These are phyloP conservation scores for Nyssa sinensis DNA, from an alignment of 148 eudicot genomes.

Conservation along the genomic window DNA sequence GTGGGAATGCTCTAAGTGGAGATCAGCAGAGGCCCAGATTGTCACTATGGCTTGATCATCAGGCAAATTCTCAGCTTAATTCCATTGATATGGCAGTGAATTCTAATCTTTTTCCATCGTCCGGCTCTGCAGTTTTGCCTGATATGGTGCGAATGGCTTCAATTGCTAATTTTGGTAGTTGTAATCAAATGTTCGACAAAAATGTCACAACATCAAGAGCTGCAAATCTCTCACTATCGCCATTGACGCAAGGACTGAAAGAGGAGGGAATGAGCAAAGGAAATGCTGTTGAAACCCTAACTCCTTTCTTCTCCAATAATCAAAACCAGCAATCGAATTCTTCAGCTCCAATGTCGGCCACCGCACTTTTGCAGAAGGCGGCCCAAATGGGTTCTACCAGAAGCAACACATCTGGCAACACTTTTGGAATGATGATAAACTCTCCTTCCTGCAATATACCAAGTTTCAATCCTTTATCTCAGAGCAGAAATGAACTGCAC, in stretches of 20 bases:
- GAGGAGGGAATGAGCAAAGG: conserved; percentile 28
- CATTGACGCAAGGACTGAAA: conserved; percentile 27
- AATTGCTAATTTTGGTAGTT: conserved; percentile 38
- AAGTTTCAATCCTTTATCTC: no score
- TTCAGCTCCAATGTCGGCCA: conserved; percentile 76
- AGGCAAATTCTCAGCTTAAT: conserved; percentile 30
- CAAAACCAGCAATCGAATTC: conserved; percentile 24
- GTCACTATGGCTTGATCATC: conserved; percentile 46
- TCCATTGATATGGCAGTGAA: conserved; percentile 10
- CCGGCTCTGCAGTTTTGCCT: conserved; percentile 26
- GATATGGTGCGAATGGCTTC: conserved; percentile 60
- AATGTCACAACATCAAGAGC: conserved; percentile 9
- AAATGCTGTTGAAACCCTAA: conserved; percentile 28
- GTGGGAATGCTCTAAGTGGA: conserved; percentile 30
- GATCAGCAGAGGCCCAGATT: conserved; percentile 39
- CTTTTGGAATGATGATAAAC: conserved; percentile 42
- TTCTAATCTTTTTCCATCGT: conserved; percentile 17
- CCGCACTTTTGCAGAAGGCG: conserved; percentile 87
- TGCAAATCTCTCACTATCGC: conserved; percentile 42
- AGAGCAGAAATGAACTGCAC: no score
- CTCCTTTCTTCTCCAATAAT: conserved; percentile 32
- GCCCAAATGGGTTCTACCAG: conserved; percentile 82
- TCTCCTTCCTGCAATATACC: conserved; percentile 22
- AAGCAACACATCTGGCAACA: conserved; percentile 46
- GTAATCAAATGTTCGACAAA: conserved; percentile 27